Base-by-base conservation (phyloP, 192 early-diverging fungal species). In the Coemansia sp. region DNA sequence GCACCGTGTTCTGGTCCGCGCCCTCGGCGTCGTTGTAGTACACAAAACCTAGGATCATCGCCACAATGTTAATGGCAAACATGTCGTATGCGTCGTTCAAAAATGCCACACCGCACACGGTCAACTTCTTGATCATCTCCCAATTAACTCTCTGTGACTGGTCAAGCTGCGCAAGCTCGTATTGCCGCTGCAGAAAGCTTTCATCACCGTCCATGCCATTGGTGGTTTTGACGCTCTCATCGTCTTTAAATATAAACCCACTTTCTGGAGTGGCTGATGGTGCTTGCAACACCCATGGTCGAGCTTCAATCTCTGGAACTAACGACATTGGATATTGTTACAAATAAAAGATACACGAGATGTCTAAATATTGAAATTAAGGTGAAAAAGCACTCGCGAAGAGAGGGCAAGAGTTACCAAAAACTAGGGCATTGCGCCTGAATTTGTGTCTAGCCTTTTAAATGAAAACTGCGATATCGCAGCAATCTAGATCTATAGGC, bases 51-150 rank as follows among this genome's bases (percentile, higher is more conserved):
- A 95, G 76, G 85, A 98, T 98, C 61, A 91, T 88, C 14, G 93
- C 85, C 18, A 91, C 90, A 59, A 95, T 85, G 70, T 91, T 90
- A 70, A 98, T 98, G 59, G 94, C 87, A 66, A 96, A 96, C 57
- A 94, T 86, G 83, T 98, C 96, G 74, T 96, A 96, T 11, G 93
- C 88, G 80, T 98, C 93, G 63, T 92, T 91, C 66, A 95, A 89
- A 81, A 97, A 95, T 70, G 93, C 90, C 38, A 89, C 84, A 59
- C 90, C 90, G 49, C 88, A 86, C 3, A 89, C 86, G 14, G 89
- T 82, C 66, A 87, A 85, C 49, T 88, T 87, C 52, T 88, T 87
- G 66, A 91, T 87, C 75, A 87, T 89, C 68, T 88, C 87, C 90
- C 88, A 90, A 20, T 64, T 55, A 24, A 87, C 81, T 64, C 88